Base-by-base conservation (phyloP, 23 red algal genomes). In the Gracilaria domingensis region DNA sequence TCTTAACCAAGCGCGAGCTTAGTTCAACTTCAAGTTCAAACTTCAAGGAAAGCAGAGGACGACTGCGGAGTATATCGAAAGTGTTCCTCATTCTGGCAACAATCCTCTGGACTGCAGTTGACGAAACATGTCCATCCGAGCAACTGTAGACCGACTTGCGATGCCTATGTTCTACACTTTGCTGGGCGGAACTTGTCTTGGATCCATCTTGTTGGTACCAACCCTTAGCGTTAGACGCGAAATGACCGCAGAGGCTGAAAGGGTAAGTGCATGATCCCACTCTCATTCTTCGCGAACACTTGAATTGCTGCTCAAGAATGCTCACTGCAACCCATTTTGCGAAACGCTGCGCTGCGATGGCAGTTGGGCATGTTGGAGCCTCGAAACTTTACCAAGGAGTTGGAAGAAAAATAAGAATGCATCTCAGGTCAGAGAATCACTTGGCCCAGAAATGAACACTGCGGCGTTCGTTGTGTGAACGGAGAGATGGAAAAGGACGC, bases 81-180 rank as follows among this genome's bases (percentile, higher is more conserved):
- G n/a, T n/a, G n/a, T n/a, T n/a, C 51, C 18, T 55, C 17, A 55
- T 55, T 55, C 14, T 18, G 2, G 13, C 1, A 14, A 20, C 51
- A 18, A 14, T 55, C 51, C 8, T 1, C 11, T 17, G 51, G 18
- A 18, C 51, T 55, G 11, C 42, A 45, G 51, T 16, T 2, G 51
- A 55, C 51, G 51, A 55, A 16, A 55, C 1, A 67, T 67, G 62
- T 30, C n/a, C 33, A 12, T 58, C 12, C 40, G 49, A 49, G 77
- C 49, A 50, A 49, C 23, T 50, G 8, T 81, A 20, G 82, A 85
- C 30, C 58, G 82, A 0, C 24, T 85, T 8, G 30, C 64, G 20
- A 67, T 33, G 56, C 82, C 82, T 21, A 70, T 85, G 25, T 58
- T 85, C n/a, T 85, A 69, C 28, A 32, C 56, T 9, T 37, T 85